A percentile compares a stretch with the other conserved stretches of the same genome.
These are phyloP conservation scores for Parathielavia appendiculata DNA, from an alignment of 495 filamentous ascomycete genomes.

Conservation along the genomic window DNA sequence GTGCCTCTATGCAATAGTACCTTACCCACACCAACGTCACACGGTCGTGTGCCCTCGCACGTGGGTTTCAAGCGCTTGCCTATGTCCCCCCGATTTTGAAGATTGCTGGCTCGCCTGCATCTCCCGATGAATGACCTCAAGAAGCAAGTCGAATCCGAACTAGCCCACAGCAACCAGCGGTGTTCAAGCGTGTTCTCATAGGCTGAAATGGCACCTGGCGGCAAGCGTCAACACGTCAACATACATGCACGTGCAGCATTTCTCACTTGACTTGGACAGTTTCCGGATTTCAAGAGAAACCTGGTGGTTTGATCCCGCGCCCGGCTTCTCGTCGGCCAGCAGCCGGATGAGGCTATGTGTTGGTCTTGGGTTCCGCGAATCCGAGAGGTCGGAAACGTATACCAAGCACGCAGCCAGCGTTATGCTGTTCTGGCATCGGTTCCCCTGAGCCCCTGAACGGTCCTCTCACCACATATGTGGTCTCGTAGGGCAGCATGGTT, in stretches of 20 bases:
- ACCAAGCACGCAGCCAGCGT: not conserved
- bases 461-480: constrained; percentile 2
- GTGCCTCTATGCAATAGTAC: constrained; percentile 19
- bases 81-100: too few relatives aligned
- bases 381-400: not conserved
- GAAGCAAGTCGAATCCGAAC: not conserved
- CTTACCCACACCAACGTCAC: not conserved
- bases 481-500: not conserved
- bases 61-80: too few relatives aligned
- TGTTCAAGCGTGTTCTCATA: constrained; percentile 14
- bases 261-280: constrained; percentile 37
- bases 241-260: constrained; percentile 32
- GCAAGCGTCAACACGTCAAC: constrained; percentile 21
- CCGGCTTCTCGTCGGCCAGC: too few relatives aligned
- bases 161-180: not conserved
- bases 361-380: not conserved
- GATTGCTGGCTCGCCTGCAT: too few relatives aligned
- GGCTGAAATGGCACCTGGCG: constrained; percentile 16
- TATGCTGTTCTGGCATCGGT: not conserved
- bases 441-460: not conserved
- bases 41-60: not conserved
- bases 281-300: too few relatives aligned
- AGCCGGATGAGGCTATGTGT: not conserved
- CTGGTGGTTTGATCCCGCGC: too few relatives aligned
- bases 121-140: too few relatives aligned